Evolutionary conservation across 768 basidiomycete species (phyloP), one percentile per base, ranked within the genome.

Genomic region (Phaeotremella skinneri): DNA sequence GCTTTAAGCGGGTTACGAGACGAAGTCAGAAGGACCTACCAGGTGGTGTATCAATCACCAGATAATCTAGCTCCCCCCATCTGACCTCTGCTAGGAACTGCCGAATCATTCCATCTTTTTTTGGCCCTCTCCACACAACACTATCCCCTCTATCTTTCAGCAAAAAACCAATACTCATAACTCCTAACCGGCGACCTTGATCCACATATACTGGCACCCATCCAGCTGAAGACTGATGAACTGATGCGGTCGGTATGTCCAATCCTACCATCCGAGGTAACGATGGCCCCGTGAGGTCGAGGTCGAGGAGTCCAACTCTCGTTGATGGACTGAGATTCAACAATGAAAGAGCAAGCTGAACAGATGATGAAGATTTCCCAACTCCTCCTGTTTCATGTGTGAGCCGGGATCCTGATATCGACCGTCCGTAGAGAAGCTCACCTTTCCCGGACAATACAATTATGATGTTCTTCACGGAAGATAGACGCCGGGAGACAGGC

Each of bases 181-280:
- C 92, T 13, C 86, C 87, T 58, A 99, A 75, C 66, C 91, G 80
- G 26, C 81, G 81, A 21, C 81, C 74, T 16, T 85, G 87, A 77
- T 99, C 94, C 2, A 90, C 91, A 73, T 92, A 98, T 2, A 98
- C 94, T 0, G 96, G 96, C 1, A 98, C 92, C 96, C 96, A 98
- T 7, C 94, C 96, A 67, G 87, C 87, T 57, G 87, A 91, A 70
- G 90, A 91, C 74, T 96, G 92, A 72, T 96, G 90, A 30, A 96
- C 91, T 0, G 85, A 84, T 0, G 86, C 87, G 2, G 26, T 48
- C 5, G 70, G 68, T 16, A 61, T 54, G 69, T 93, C 91, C 4
- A 94, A 80, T 6, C 91, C 91, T 55, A 96, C 83, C 91, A 96
- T 94, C 41, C 92, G 87, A 13, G 92, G 93, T 68, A 96, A 87